phyloP scores from a whole-genome alignment of 2,329 filamentous ascomycete genomes.

The Fusarium sp. region DNA sequence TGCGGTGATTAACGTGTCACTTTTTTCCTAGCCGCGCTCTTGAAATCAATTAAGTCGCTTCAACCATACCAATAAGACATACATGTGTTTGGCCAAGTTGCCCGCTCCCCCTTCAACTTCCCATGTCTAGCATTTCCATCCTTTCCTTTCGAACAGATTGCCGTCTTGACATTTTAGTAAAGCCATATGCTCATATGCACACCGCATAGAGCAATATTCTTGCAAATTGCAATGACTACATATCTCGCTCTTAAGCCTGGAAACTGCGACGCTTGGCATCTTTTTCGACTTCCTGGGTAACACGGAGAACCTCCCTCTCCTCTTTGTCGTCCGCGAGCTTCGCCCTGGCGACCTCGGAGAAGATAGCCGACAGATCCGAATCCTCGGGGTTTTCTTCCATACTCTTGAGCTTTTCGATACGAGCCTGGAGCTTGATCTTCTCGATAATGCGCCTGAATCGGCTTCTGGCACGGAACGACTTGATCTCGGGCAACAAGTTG shows the following conservation, averaged over 20 bases:
- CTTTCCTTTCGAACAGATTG: neutral
- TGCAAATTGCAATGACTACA: neutral
- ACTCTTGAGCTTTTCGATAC: conserved; percentile 93
- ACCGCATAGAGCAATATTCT: neutral
- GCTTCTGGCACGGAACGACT: conserved; percentile 90
- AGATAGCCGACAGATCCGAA: conserved; percentile 71
- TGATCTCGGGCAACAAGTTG: conserved; percentile 96
- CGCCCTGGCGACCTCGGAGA: conserved; percentile 92
- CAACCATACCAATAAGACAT: conserved; percentile 17
- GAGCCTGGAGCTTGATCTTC: conserved; percentile 93
- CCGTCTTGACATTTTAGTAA: neutral
- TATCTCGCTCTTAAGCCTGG: conserved; percentile 25
- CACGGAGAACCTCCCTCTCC: conserved; percentile 78
- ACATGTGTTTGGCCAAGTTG: conserved; percentile 1
- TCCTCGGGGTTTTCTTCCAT: conserved; percentile 86
- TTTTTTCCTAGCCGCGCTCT: conserved; percentile 2
- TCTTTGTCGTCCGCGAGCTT: conserved; percentile 86
- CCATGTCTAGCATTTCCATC: neutral
- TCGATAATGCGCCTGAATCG: conserved; percentile 94
- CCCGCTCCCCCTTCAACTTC: conserved; percentile 3
- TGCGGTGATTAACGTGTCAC: conserved; percentile 4
- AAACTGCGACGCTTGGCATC: conserved; percentile 55
- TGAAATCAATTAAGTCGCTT: conserved; percentile 27
- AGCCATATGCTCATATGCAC: neutral
- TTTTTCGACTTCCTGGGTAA: conserved; percentile 68